Evolutionary conservation across 129 eudicot species (phyloP).

Genomic region (Oenanthe sinensis): DNA sequence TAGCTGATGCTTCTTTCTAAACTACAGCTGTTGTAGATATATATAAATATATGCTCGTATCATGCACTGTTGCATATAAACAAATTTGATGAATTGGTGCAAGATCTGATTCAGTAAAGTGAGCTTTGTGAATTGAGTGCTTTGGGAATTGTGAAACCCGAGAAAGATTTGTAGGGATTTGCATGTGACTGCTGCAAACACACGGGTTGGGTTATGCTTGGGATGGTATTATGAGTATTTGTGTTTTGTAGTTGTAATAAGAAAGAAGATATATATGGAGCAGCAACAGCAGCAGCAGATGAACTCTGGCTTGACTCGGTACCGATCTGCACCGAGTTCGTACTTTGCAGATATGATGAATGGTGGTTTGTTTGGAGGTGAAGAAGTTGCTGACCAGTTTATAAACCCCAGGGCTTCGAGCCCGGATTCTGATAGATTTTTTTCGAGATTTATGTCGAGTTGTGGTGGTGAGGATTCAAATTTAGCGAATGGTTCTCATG

Average conservation of each 20-base stretch:
- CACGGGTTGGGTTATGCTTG: neutral
- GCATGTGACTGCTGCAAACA: slow-evolving; percentile 6
- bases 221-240: neutral
- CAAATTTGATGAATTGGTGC: neutral
- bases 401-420: slow-evolving; percentile 39
- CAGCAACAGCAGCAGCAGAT: slow-evolving; percentile 20
- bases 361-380: slow-evolving; percentile 30
- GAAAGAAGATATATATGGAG: slow-evolving; percentile 9
- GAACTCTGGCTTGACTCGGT: slow-evolving; percentile 59
- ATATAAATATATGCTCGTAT: too few species aligned
- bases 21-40: neutral
- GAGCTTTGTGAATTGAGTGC: neutral
- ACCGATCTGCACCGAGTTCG: slow-evolving; percentile 78
- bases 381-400: slow-evolving; percentile 42
- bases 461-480: slow-evolving; percentile 13
- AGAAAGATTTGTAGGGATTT: slow-evolving; percentile 5
- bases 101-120: neutral
- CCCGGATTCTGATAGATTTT: slow-evolving; percentile 34
- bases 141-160: slow-evolving; percentile 11
- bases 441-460: slow-evolving; percentile 28
- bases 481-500: neutral
- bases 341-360: slow-evolving; percentile 39
- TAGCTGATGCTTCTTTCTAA: neutral
- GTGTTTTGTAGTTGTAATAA: neutral
- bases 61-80: neutral